Conservation (phyloP, 2,329 filamentous ascomycete species). For the Colletotrichum theobromicola region DNA sequence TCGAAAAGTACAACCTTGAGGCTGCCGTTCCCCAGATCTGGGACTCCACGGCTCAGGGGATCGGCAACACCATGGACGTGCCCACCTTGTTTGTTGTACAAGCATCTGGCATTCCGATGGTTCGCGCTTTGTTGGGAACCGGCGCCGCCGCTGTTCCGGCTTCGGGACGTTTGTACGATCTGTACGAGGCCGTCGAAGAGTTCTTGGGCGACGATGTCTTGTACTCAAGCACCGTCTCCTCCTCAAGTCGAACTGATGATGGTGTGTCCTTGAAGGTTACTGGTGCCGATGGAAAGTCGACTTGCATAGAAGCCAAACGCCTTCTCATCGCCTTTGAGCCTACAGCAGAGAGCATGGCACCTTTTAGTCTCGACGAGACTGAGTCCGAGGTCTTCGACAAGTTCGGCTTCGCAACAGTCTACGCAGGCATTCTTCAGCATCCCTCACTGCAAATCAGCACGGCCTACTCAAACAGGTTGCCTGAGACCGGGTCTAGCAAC, state of each 20-base stretch:
- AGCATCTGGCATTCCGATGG: constrained; percentile 23
- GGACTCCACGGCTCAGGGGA: constrained; percentile 23
- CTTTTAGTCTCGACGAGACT: constrained; percentile 22
- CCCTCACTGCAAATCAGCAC: constrained; percentile 25
- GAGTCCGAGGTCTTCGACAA: constrained; percentile 26
- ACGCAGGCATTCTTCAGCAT: constrained; percentile 29
- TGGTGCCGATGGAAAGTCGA: not conserved
- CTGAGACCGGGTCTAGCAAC: constrained; percentile 22
- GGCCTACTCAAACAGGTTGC: constrained; percentile 25
- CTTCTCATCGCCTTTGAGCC: constrained; percentile 29
- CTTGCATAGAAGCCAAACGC: constrained; percentile 25
- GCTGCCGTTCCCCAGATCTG: constrained; percentile 38
- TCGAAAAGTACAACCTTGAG: constrained; percentile 50
- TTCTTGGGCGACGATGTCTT: constrained; percentile 25
- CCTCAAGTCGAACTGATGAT: constrained; percentile 6
- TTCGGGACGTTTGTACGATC: constrained; percentile 24
- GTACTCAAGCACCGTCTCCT: constrained; percentile 25
- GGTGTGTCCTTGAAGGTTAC: constrained; percentile 22
- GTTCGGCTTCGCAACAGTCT: constrained; percentile 24
- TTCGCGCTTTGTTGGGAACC: constrained; percentile 24
- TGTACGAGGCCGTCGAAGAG: constrained; percentile 22
- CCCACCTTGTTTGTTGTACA: constrained; percentile 23
- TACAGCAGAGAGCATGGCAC: constrained; percentile 23
- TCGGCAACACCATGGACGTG: constrained; percentile 23
- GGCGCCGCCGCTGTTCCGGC: constrained; percentile 22